phyloP scores from a whole-genome alignment of 2,329 filamentous ascomycete species.

The Chrysoporthe deuterocubensis region DNA sequence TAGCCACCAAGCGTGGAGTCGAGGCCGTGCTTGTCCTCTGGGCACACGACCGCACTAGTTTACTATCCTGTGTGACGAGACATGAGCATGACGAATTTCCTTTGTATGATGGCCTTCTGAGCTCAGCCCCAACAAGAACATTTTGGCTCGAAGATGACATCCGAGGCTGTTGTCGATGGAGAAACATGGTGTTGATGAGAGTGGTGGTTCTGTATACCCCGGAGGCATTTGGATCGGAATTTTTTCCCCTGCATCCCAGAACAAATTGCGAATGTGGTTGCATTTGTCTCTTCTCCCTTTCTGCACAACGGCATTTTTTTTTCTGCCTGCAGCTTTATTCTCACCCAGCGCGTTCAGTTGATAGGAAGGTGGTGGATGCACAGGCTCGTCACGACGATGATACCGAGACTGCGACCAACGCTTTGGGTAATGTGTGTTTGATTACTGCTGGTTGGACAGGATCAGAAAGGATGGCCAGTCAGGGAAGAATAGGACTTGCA shows the following conservation, averaged over 20 bases:
- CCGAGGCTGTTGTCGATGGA: conserved; percentile 12
- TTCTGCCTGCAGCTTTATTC: conserved; percentile 17
- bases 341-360: conserved; percentile 19
- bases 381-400: conserved; percentile 12
- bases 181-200: neutral
- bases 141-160: conserved; percentile 14
- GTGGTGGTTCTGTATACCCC: conserved; percentile 28
- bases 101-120: conserved; percentile 24
- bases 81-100: conserved; percentile 34
- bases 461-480: neutral
- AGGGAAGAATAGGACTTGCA: neutral
- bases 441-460: conserved; percentile 5
- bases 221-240: conserved; percentile 29
- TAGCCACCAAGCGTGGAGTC: conserved; percentile 18
- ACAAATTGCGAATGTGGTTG: conserved; percentile 22
- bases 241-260: conserved; percentile 16
- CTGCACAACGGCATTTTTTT: conserved; percentile 13
- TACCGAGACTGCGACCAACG: conserved; percentile 22
- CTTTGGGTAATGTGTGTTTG: conserved; percentile 18
- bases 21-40: conserved; percentile 24
- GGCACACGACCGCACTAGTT: conserved; percentile 24
- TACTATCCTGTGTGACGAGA: conserved; percentile 30
- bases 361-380: conserved; percentile 13
- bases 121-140: conserved; percentile 6
- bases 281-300: conserved; percentile 17